Conservation (phyloP, 306 rosid species). For the Echinosophora koreensis region DNA sequence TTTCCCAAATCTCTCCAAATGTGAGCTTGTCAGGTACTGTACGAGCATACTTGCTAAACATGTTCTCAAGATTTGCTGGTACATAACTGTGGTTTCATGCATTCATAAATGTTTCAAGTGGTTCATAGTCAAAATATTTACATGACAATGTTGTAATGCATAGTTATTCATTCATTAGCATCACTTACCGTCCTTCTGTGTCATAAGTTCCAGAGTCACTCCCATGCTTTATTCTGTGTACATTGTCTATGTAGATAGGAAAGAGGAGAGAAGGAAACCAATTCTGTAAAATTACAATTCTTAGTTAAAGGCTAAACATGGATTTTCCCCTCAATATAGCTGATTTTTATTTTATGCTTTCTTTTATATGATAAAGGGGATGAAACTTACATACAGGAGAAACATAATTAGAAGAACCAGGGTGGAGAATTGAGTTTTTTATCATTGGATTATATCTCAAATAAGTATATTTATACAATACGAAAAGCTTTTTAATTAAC, state of each 20-base stretch:
- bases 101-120: neutral
- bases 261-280: constrained; percentile 87
- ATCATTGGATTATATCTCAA: neutral
- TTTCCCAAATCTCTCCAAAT: constrained; percentile 72
- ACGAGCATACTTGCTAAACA: constrained; percentile 77
- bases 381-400: neutral
- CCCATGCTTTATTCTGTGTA: constrained; percentile 82
- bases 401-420: neutral
- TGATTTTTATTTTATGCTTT: neutral
- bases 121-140: neutral
- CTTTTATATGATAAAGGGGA: neutral
- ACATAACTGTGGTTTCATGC: constrained; percentile 58
- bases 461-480: neutral
- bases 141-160: neutral
- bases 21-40: constrained; percentile 74
- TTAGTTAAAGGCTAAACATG: neutral
- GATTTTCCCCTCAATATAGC: neutral
- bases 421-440: neutral
- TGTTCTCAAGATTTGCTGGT: constrained; percentile 73
- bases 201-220: constrained; percentile 86
- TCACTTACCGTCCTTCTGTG: constrained; percentile 82
- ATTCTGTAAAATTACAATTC: constrained; percentile 47
- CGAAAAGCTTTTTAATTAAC: neutral
- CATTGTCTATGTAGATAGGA: constrained; percentile 73
- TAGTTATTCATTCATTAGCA: neutral